Conservation (phyloP, 2,329 filamentous ascomycete species). For the Fusarium metavorans region DNA sequence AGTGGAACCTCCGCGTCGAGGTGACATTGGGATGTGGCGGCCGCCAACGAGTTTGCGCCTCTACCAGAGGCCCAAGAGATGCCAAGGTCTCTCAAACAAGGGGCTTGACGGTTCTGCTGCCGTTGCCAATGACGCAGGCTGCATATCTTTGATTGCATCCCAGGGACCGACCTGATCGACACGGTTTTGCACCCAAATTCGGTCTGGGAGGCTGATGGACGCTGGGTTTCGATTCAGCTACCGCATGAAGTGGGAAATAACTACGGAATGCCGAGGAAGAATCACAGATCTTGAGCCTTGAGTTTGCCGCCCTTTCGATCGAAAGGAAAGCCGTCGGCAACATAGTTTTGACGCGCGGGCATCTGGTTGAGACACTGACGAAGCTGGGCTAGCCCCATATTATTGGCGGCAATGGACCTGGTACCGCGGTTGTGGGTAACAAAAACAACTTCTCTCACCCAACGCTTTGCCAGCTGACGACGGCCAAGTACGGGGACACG, state of each 20-base stretch:
- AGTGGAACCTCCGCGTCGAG: constrained; percentile 32
- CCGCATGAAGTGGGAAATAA: constrained; percentile 9
- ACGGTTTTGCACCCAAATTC: constrained; percentile 11
- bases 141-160: background rate
- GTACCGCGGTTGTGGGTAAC: constrained; percentile 27
- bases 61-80: constrained; percentile 9
- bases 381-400: constrained; percentile 17
- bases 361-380: constrained; percentile 13
- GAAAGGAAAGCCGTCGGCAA: constrained; percentile 13
- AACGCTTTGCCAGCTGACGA: constrained; percentile 24
- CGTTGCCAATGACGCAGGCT: constrained; percentile 15
- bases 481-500: constrained; percentile 14
- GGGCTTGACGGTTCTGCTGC: constrained; percentile 17
- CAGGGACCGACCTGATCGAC: constrained; percentile 5
- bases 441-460: constrained; percentile 27
- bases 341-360: constrained; percentile 13
- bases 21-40: constrained; percentile 28
- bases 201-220: constrained; percentile 20
- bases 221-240: constrained; percentile 1
- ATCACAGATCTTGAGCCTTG: constrained; percentile 3
- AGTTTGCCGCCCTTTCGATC: constrained; percentile 25
- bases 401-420: constrained; percentile 25
- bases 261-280: background rate
- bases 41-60: constrained; percentile 24
- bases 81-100: constrained; percentile 6